Percentiles rank a stretch among this genome's conserved stretches.
Conservation (phyloP, 2,329 filamentous ascomycete genomes). For the Fusarium oxysporum region DNA sequence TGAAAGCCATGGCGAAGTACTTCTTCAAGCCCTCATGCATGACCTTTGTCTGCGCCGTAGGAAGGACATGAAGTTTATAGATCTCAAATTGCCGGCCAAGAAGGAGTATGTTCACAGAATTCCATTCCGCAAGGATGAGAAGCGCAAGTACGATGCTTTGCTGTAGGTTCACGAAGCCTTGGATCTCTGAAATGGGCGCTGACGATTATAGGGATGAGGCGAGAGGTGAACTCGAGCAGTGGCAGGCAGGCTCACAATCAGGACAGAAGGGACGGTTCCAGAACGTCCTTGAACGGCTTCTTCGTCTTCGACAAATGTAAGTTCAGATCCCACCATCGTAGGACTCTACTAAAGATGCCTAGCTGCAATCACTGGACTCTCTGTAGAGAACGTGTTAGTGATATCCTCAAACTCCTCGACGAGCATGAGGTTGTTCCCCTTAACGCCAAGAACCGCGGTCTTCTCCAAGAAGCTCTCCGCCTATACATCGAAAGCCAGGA, state of each 20-base stretch:
- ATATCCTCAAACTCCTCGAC: slow-evolving; percentile 77
- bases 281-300: slow-evolving; percentile 81
- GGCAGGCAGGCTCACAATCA: slow-evolving; percentile 59
- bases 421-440: slow-evolving; percentile 75
- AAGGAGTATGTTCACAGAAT: slow-evolving; percentile 83
- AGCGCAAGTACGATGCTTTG: slow-evolving; percentile 80
- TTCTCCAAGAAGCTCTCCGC: slow-evolving; percentile 80
- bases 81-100: slow-evolving; percentile 81
- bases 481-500: slow-evolving; percentile 84
- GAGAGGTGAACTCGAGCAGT: slow-evolving; percentile 74
- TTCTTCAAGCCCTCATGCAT: slow-evolving; percentile 83
- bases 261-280: slow-evolving; percentile 71
- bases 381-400: slow-evolving; percentile 78
- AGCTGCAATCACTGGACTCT: slow-evolving; percentile 90
- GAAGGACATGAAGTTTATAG: slow-evolving; percentile 90
- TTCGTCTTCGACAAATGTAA: slow-evolving; percentile 81
- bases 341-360: slow-evolving; percentile 9
- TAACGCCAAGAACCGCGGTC: slow-evolving; percentile 76
- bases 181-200: background rate
- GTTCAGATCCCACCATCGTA: slow-evolving; percentile 10
- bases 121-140: slow-evolving; percentile 78
- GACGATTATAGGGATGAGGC: slow-evolving; percentile 70
- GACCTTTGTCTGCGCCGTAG: slow-evolving; percentile 82
- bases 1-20: slow-evolving; percentile 66
- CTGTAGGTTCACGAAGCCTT: slow-evolving; percentile 59